Conservation (phyloP, 1,284 basidiomycete species). For the Naganishia sp. region DNA sequence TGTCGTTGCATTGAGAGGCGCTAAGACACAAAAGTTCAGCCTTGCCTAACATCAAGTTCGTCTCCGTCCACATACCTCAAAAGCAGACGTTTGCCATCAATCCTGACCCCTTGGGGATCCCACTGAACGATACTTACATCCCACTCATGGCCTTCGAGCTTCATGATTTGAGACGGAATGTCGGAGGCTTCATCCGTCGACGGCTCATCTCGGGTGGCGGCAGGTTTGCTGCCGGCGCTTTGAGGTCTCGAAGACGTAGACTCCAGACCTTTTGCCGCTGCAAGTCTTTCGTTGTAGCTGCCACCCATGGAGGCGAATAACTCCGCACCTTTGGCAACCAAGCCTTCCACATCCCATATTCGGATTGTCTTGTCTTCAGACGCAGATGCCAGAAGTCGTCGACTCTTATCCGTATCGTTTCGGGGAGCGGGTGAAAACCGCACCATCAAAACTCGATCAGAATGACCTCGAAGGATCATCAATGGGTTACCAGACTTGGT, state of each 20-base stretch:
- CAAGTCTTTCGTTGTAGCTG: slow-evolving; percentile 23
- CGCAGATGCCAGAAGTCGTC: slow-evolving; percentile 55
- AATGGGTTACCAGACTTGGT: slow-evolving; percentile 24
- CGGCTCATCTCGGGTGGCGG: not conserved
- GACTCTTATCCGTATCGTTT: slow-evolving; percentile 20
- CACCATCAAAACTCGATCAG: slow-evolving; percentile 34
- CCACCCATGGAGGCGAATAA: slow-evolving; percentile 26
- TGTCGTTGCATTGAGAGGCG: slow-evolving; percentile 24
- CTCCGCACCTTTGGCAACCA: slow-evolving; percentile 28
- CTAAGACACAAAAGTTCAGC: not conserved
- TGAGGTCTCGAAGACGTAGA: slow-evolving; percentile 6
- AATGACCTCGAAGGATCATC: slow-evolving; percentile 30
- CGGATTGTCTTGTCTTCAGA: slow-evolving; percentile 79
- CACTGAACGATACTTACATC: slow-evolving; percentile 33
- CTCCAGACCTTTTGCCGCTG: slow-evolving; percentile 15
- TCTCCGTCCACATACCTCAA: slow-evolving; percentile 14
- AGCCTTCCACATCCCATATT: slow-evolving; percentile 70
- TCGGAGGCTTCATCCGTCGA: slow-evolving; percentile 5
- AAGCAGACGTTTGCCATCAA: slow-evolving; percentile 31
- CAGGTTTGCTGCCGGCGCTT: slow-evolving; percentile 12
- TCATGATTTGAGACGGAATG: slow-evolving; percentile 26
- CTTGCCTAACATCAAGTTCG: too few species aligned
- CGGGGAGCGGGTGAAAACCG: slow-evolving; percentile 31
- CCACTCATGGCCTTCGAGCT: slow-evolving; percentile 31
- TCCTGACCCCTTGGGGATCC: slow-evolving; percentile 28